Evolutionary conservation across 2,329 filamentous ascomycete species (phyloP), one percentile per base, ranked within the genome.

Genomic region (Aspergillus fischeri): DNA sequence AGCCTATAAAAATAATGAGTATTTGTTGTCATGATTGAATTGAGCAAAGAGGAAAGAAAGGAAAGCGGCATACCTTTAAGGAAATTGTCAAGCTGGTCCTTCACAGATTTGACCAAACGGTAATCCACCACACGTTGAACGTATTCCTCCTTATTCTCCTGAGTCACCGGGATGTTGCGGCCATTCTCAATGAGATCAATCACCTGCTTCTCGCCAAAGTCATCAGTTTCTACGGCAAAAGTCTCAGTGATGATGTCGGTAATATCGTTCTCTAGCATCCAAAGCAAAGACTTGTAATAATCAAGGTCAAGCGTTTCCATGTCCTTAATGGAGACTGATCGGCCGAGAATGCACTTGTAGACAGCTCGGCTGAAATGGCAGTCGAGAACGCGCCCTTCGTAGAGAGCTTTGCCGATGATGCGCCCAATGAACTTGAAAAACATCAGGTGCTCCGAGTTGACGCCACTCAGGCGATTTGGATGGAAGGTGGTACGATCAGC

Each of bases 401-500:
- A 99, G 51, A 99, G 82, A 41, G 94, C 94, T 77, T 99, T 99
- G 68, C 94, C 95, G 66, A 99, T 99, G 75, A 99, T 92, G 51
- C 94, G 90, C 45, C 94, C 94, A 68, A 99, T 97, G 77, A 99
- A 99, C 73, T 97, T 97, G 85, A 99, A 99, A 83, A 97, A 99
- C 80, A 91, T 86, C 58, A 97, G 77, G 79, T 99, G 95, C 75
- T 99, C 93, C 35, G 90, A 88, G 72, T 99, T 99, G 83, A 97
- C 88, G 48, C 87, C 87, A 75, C 93, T 97, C 62, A 95, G 84
- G 70, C 91, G 91, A 76, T 97, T 99, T 17, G 95, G 94, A 74
- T 99, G 94, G 87, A 99, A 99, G 0, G 94, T 99, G 0, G 95
- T 99, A 54, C 93, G 89, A 72, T 99, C 94, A 27, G 94, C 95